A percentile compares a stretch with the other conserved stretches of the same genome.
Conservation (phyloP, 176 grass and related monocot species). For the Ensete ventricosum region DNA sequence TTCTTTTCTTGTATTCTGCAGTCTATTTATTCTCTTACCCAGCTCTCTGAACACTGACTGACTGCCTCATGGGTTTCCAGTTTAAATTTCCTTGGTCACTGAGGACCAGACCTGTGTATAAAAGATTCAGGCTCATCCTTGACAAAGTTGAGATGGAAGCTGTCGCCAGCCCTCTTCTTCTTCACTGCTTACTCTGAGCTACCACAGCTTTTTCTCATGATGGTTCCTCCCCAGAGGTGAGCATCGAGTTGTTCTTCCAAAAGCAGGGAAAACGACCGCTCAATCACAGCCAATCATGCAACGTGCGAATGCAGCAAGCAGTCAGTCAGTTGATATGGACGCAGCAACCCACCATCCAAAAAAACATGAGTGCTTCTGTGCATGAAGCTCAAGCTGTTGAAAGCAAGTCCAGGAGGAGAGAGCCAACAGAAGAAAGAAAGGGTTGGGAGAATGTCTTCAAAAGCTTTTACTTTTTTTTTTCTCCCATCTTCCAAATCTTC, state of each 20-base stretch:
- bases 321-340: constrained; percentile 2
- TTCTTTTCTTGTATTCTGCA: too few relatives aligned
- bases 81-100: neutral
- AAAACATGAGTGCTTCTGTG: neutral
- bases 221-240: neutral
- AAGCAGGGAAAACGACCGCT: neutral
- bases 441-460: neutral
- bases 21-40: neutral
- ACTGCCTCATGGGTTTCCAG: neutral
- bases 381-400: neutral
- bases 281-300: neutral
- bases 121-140: neutral
- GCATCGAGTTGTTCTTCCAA: neutral
- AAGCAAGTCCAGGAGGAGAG: neutral
- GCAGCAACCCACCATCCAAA: neutral
- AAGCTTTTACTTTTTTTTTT: neutral
- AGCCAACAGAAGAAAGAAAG: too few relatives aligned
- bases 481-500: neutral
- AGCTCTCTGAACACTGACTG: neutral
- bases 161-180: neutral
- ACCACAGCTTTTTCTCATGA: neutral
- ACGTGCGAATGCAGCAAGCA: neutral
- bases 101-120: neutral
- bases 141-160: neutral
- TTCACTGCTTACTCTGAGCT: neutral